Evolutionary conservation across 169 alveolate species (phyloP).

Genomic region (Plasmodium vivax): DNA sequence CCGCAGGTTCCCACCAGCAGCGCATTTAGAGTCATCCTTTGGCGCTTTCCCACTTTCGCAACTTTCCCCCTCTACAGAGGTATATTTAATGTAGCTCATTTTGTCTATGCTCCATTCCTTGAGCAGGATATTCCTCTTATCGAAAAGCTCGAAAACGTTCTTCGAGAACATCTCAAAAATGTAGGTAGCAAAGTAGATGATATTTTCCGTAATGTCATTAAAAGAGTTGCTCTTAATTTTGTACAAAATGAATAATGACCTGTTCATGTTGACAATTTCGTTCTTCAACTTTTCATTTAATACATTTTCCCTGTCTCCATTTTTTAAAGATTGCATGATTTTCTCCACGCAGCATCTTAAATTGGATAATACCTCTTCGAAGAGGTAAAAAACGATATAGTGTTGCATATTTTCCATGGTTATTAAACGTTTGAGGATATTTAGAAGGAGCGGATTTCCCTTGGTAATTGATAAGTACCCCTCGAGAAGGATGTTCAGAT

Average conservation of each 20-base stretch:
- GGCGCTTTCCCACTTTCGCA: not conserved
- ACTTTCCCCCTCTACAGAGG: not conserved
- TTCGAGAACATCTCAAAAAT: slow-evolving; percentile 63
- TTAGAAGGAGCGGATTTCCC: slow-evolving; percentile 54
- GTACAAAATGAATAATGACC: slow-evolving; percentile 54
- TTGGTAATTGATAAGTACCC: slow-evolving; percentile 19
- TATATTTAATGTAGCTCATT: slow-evolving; percentile 20
- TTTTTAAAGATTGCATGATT: slow-evolving; percentile 21
- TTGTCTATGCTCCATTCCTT: slow-evolving; percentile 53
- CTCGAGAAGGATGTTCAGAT: slow-evolving; percentile 40
- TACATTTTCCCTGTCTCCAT: not conserved
- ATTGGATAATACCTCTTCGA: slow-evolving; percentile 32
- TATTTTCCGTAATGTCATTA: slow-evolving; percentile 40
- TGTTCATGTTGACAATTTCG: slow-evolving; percentile 41
- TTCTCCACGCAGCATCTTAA: slow-evolving; percentile 23
- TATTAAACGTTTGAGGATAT: slow-evolving; percentile 4
- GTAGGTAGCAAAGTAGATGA: slow-evolving; percentile 68
- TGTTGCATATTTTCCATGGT: not conserved
- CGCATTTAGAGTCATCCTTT: not conserved
- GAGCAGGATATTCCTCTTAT: slow-evolving; percentile 19
- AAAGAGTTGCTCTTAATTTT: slow-evolving; percentile 16
- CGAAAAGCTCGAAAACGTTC: slow-evolving; percentile 36
- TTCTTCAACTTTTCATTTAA: slow-evolving; percentile 15
- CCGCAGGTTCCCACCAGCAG: not conserved
- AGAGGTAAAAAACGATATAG: slow-evolving; percentile 23